Evolutionary conservation across 2,329 filamentous ascomycete species (phyloP), one percentile per base, ranked within the genome.

Genomic region (Setomelanomma holmii): DNA sequence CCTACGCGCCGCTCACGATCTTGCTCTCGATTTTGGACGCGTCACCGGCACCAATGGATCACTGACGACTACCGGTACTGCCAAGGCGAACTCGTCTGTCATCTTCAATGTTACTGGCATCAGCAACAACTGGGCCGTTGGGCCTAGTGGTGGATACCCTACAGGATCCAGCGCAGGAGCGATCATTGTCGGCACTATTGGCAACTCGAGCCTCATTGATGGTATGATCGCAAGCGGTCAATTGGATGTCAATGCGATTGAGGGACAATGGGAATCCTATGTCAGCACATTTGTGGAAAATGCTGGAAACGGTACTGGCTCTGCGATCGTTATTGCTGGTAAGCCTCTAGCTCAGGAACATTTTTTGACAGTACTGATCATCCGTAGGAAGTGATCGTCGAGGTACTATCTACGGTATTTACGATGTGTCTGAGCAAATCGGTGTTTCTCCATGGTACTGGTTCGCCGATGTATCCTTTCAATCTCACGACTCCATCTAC

Each of bases 341-440:
- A 57, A 55, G 66, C 36, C 30, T 10, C 2, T 19, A 3, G 11
- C 5, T 11, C 4, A 16, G 1, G 4, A 33, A 38, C 3, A 11
- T 5, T 5, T 16, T 3, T 16, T 20, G n/a, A n/a, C 23, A 10
- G 24, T 19, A 23, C 53, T 69, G 41, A 69, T 20, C 33, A 10
- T 11, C 0, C 7, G 24, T 48, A 75, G 72, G 72, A 10, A 87
- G 84, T 64, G 87, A 90, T 67, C 83, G 84, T 48, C 79, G 87
- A 55, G 86, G 86, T 12, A 84, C 86, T 2, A 89, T 91, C 48
- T 91, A 83, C 62, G 88, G 88, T 10, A 76, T 89, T 17, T 91
- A 91, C 73, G 86, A 88, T 58, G 72, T 90, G 41, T 88, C 85
- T 19, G 87, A 90, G 72, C 87, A 90, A 68, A 89, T 90, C 51